A percentile compares a stretch with the other conserved stretches of the same genome.
phyloP scores from a whole-genome alignment of 2,329 filamentous ascomycete species.

The Scytalidium sp. region DNA sequence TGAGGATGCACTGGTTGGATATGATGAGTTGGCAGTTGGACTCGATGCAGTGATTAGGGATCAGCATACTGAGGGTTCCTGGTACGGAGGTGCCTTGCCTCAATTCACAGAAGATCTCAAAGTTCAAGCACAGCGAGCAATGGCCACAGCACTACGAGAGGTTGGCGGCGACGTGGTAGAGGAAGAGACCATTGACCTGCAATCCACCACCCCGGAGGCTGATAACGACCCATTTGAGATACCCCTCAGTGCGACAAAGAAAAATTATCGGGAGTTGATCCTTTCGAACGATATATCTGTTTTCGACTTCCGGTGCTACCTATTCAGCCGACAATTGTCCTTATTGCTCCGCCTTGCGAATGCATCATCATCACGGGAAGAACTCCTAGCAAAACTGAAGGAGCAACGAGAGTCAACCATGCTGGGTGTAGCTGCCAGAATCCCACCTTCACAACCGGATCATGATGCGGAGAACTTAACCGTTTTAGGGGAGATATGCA shows the following conservation, averaged over 20 bases:
- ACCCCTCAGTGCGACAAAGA: constrained; percentile 61
- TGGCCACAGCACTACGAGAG: constrained; percentile 36
- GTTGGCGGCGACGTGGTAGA: constrained; percentile 34
- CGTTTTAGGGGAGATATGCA: constrained; percentile 83
- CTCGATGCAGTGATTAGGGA: constrained; percentile 81
- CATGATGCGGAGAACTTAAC: constrained; percentile 71
- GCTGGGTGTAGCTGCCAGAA: constrained; percentile 53
- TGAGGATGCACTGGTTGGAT: constrained; percentile 90
- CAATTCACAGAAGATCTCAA: constrained; percentile 72
- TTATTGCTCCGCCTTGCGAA: constrained; percentile 83
- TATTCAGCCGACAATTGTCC: constrained; percentile 85
- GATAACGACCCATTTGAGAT: constrained; percentile 49
- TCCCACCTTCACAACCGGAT: constrained; percentile 41
- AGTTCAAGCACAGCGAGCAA: constrained; percentile 50
- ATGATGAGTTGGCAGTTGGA: constrained; percentile 88
- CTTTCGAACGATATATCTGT: constrained; percentile 92
- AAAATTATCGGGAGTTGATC: constrained; percentile 88
- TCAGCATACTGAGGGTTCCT: constrained; percentile 56
- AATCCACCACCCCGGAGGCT: constrained; percentile 37
- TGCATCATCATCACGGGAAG: constrained; percentile 58
- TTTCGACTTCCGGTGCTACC: constrained; percentile 92
- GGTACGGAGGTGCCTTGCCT: constrained; percentile 70
- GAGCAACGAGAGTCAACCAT: constrained; percentile 59
- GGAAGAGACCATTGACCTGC: constrained; percentile 41
- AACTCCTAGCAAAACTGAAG: constrained; percentile 58